Conservation (phyloP, 768 basidiomycete genomes). For the Hypholoma sublateritium region DNA sequence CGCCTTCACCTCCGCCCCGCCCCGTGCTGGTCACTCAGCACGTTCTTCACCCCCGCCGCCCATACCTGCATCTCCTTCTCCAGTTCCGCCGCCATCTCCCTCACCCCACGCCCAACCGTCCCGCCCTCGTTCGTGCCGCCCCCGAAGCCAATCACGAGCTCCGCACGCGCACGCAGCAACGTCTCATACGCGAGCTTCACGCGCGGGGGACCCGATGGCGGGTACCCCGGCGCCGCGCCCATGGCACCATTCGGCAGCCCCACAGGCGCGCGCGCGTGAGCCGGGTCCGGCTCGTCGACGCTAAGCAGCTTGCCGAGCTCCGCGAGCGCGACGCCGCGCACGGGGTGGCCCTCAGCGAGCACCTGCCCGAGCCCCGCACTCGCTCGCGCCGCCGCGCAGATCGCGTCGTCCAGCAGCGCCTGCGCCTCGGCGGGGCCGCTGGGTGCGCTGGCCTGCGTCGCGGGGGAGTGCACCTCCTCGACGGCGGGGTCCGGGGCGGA, state of each 20-base stretch:
- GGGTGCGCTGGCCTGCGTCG: not conserved
- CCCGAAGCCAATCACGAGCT: slow-evolving; percentile 75
- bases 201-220: slow-evolving; percentile 65
- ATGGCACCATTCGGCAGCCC: not conserved
- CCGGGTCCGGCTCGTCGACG: slow-evolving; percentile 68
- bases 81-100: slow-evolving; percentile 56
- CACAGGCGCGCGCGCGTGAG: slow-evolving; percentile 1
- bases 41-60: slow-evolving; percentile 61
- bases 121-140: slow-evolving; percentile 62
- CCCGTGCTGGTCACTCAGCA: slow-evolving; percentile 38
- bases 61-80: slow-evolving; percentile 77
- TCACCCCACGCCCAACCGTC: slow-evolving; percentile 60
- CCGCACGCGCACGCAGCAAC: slow-evolving; percentile 57
- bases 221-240: slow-evolving; percentile 37
- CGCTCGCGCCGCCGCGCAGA: slow-evolving; percentile 56
- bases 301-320: slow-evolving; percentile 82
- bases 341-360: slow-evolving; percentile 70
- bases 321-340: slow-evolving; percentile 69
- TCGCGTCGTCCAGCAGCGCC: slow-evolving; percentile 59
- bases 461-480: slow-evolving; percentile 27
- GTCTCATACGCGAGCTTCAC: slow-evolving; percentile 66
- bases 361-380: slow-evolving; percentile 52
- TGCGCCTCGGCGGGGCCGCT: slow-evolving; percentile 32
- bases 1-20: not conserved
- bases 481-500: slow-evolving; percentile 12